Evolutionary conservation across 2,329 filamentous ascomycete genomes (phyloP).

Genomic region (Tolypocladium tropicale): DNA sequence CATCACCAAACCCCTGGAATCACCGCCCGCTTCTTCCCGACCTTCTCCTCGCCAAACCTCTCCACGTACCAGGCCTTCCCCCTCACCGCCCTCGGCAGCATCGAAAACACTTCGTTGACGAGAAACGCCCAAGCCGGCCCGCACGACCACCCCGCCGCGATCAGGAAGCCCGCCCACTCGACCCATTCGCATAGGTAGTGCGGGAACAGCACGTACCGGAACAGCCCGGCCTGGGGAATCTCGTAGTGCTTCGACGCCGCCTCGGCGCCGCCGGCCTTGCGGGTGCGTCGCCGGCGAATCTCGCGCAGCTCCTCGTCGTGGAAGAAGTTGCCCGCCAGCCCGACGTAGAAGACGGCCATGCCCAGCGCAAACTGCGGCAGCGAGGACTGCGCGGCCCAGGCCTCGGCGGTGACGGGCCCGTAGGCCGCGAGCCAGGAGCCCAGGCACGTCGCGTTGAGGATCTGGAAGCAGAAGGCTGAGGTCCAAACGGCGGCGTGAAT

Average conservation of each 20-base stretch:
- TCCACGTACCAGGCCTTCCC: slow-evolving; percentile 80
- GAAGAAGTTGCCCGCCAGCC: slow-evolving; percentile 71
- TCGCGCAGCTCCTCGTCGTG: slow-evolving; percentile 86
- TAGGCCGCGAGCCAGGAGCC: slow-evolving; percentile 78
- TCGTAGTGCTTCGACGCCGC: slow-evolving; percentile 65
- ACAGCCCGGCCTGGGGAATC: slow-evolving; percentile 75
- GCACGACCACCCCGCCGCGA: slow-evolving; percentile 58
- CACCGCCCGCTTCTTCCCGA: slow-evolving; percentile 65
- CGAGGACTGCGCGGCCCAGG: slow-evolving; percentile 32
- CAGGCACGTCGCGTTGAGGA: slow-evolving; percentile 68
- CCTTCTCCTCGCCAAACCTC: slow-evolving; percentile 76
- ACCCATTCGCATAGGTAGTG: slow-evolving; percentile 97
- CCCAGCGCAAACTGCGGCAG: slow-evolving; percentile 47
- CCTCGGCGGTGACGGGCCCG: slow-evolving; percentile 50
- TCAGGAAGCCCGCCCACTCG: slow-evolving; percentile 86
- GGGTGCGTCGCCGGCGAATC: slow-evolving; percentile 50
- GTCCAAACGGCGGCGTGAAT: slow-evolving; percentile 62
- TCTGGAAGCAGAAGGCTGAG: slow-evolving; percentile 61
- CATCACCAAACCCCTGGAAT: slow-evolving; percentile 25
- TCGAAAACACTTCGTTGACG: slow-evolving; percentile 78
- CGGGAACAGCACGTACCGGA: slow-evolving; percentile 73
- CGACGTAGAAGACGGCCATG: slow-evolving; percentile 63
- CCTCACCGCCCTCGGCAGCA: slow-evolving; percentile 76
- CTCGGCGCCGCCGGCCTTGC: slow-evolving; percentile 9
- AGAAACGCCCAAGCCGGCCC: slow-evolving; percentile 72